Base-by-base conservation (phyloP, 805 yeast species). In the Pichia exigua region DNA sequence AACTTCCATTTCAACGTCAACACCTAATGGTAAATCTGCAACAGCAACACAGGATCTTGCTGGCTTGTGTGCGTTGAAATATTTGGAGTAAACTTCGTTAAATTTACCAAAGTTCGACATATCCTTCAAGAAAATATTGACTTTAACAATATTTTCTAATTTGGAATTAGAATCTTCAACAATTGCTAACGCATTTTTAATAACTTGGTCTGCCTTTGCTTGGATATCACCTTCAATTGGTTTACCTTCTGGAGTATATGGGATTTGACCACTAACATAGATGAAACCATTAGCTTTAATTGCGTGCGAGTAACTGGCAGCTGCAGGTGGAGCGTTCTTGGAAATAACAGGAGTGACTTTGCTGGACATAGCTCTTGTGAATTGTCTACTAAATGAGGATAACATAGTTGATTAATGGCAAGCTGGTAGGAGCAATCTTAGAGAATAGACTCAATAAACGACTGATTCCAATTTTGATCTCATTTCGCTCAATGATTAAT, bases 41-140 rank as follows among this genome's bases (percentile, higher is more conserved):
- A 91, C 98, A 44, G 97, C 97, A 61, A 94, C 95, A 76, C 97
- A 94, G 2, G 97, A 87, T 79, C 99, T 88, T 41, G 98, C 98
- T 44, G 99, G 98, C 69, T 85, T 85, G 73, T 85, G 92, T 45
- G 71, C 74, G 64, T 67, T 77, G 74, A 88, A 88, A 72, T 86
- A 83, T 69, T 83, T 77, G 54, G 81, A 82, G 72, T 94, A 94
- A 48, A 87, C 95, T 59, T 75, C 77, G 74, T 94, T 94, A 75
- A 94, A 87, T 57, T 80, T 85, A 55, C 79, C 88, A 65, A 94
- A 94, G 66, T 85, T 79, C 62, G 75, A 74, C 85, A 94, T 92
- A 71, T 94, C 97, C 54, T 96, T 83, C 69, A 94, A 81, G 77
- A 88, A 94, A 60, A 92, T 78, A 68, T 85, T 92, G 63, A 85